Evolutionary conservation across 1,284 basidiomycete species (phyloP), one percentile per base, ranked within the genome.

Genomic region (Fomitopsis schrenkii): DNA sequence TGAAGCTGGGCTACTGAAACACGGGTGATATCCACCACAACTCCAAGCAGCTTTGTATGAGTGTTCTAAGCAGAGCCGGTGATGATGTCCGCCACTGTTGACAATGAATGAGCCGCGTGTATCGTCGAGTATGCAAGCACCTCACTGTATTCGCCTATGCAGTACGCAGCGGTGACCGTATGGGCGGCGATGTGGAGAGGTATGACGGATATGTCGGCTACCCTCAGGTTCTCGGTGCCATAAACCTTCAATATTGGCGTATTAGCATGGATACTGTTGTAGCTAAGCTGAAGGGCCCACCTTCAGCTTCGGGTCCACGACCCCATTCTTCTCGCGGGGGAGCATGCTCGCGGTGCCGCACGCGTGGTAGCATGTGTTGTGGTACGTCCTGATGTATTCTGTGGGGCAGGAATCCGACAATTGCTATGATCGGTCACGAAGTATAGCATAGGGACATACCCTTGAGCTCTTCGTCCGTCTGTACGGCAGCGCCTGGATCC

Each of bases 261-360:
- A 55, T 17, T 12, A 45, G 19, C 15, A 45, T 7, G 22, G 22
- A 6, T 36, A 26, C 9, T 7, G 7, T 6, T 12, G 44, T 26
- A n/a, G 28, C 8, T 7, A 7, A 45, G 17, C 12, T 12, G 22
- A 30, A 22, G 22, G 8, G 36, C 55, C 38, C 40, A 74, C 71
- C 62, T 74, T 72, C 30, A 84, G 70, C 54, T 75, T 72, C 7
- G 77, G 71, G 70, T 80, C 80, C 44, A 85, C 83, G 17, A 85
- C 83, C 63, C 83, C 83, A 40, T 81, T 80, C 61, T 76, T 68
- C 52, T 76, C 75, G 55, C 75, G 70, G 8, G 83, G 83, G 44
- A 84, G 72, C 59, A 85, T 84, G 0, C 62, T 62, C 28, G 59
- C 57, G 0, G 61, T 53, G 10, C 65, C 67, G 17, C 52, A 68